Evolutionary conservation across 2,329 filamentous ascomycete species (phyloP), one percentile per base, ranked within the genome.

Genomic region (Akanthomyces muscarius): DNA sequence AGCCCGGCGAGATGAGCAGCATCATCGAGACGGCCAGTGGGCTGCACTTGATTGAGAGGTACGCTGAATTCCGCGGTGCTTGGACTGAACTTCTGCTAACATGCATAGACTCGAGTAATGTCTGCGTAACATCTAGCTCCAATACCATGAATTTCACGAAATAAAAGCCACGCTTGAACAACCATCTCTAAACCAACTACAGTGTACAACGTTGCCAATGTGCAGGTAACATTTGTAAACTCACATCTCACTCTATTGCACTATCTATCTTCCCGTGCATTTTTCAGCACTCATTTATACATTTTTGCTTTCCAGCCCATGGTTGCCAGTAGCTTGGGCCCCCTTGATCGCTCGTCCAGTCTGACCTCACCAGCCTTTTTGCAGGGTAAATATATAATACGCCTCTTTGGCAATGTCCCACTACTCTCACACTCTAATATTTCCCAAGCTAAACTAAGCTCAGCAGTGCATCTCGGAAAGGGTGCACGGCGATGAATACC

Each of bases 41-140:
- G 1, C 81, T 98, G 72, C 95, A 99, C 79, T 81, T 99, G 77
- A 99, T 99, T 77, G 90, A 98, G 80, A 89, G 93, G 92, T 96
- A 83, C 63, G 76, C 66, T 21, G 6, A 16, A 21, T 14, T 36
- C 6, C 14, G 5, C 5, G 13, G 1, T n/a, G 18, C 4, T 5
- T 38, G 30, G 21, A 36, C 10, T 36, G 16, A 41, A 55, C 5
- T 6, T 5, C 18, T 23, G 33, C 45, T 50, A 14, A 59, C 45
- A 28, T 21, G n/a, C 5, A 33, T 23, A 60, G 57, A 18, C 57
- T 60, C 13, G 57, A 63, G 10, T 51, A 53, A 58, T 44, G n/a
- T 10, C 14, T 58, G 44, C 33, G 23, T 50, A 50, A 41, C 41
- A 18, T 28, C 30, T 30, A 52, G 48, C 48, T 61, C 36, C 36